Conservation (phyloP, 768 basidiomycete species). For the Candolleomyces aberdarensis region DNA sequence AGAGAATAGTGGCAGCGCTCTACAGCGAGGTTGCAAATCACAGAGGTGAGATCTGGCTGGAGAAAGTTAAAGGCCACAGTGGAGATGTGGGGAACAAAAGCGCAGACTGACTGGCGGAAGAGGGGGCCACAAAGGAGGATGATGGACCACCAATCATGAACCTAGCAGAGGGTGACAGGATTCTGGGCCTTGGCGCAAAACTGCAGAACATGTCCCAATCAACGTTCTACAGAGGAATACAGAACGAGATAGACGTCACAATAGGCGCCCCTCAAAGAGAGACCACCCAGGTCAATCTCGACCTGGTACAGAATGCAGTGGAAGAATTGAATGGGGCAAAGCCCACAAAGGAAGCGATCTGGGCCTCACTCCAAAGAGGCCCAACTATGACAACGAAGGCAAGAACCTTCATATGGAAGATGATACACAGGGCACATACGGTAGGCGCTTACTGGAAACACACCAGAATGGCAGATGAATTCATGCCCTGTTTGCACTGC, state of each 20-base stretch:
- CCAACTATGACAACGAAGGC: not conserved
- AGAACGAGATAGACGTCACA: not conserved
- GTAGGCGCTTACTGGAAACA: conserved; percentile 24
- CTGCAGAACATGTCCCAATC: not conserved
- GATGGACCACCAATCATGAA: not conserved
- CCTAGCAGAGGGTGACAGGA: not conserved
- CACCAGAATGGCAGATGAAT: conserved; percentile 10
- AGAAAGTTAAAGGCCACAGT: not conserved
- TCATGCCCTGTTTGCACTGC: conserved; percentile 12
- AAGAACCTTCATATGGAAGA: conserved; percentile 19
- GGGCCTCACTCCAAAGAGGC: not conserved
- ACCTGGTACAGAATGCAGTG: not conserved
- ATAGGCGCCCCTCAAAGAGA: too few relatives aligned
- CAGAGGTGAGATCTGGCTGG: not conserved
- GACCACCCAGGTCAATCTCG: not conserved
- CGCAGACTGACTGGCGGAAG: not conserved
- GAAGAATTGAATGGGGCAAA: not conserved
- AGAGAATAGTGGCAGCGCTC: not conserved
- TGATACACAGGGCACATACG: conserved; percentile 19
- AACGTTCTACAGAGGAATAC: not conserved
- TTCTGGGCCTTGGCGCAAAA: not conserved
- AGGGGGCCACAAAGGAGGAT: conserved; percentile 3
- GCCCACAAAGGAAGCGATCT: not conserved
- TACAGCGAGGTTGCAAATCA: not conserved
- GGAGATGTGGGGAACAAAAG: not conserved